Percentiles rank a stretch among this genome's conserved stretches.
phyloP scores from a whole-genome alignment of 352 stramenopile genomes.

The Globisporangium ultimum region DNA sequence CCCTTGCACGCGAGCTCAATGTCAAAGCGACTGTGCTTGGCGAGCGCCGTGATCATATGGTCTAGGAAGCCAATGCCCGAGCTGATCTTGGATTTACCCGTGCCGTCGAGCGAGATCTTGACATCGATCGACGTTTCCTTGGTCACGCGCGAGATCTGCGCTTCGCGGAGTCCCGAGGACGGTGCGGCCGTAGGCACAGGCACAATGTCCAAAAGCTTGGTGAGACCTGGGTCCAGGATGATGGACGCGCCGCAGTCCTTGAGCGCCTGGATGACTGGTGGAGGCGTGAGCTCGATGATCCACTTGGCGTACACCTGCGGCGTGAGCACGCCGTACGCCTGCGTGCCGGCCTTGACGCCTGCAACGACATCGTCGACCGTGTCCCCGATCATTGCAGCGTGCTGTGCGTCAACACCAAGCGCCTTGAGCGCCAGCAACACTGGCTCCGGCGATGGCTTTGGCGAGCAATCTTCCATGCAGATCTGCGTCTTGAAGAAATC shows the following conservation, averaged over 20 bases:
- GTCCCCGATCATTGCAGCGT: slow-evolving; percentile 93
- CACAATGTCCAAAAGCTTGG: slow-evolving; percentile 82
- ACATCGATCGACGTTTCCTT: slow-evolving; percentile 95
- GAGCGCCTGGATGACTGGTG: slow-evolving; percentile 48
- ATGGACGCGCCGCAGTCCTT: slow-evolving; percentile 48
- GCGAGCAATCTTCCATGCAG: slow-evolving; percentile 95
- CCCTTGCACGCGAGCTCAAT: slow-evolving; percentile 88
- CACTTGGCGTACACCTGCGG: slow-evolving; percentile 80
- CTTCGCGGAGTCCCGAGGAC: slow-evolving; percentile 22
- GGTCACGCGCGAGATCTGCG: slow-evolving; percentile 74
- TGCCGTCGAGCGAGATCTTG: slow-evolving; percentile 84
- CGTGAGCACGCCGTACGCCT: slow-evolving; percentile 85
- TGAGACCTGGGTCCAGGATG: slow-evolving; percentile 74
- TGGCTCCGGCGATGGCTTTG: slow-evolving; percentile 93
- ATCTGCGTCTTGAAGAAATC: slow-evolving; percentile 89
- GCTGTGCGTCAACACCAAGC: slow-evolving; percentile 65
- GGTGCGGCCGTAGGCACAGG: slow-evolving; percentile 11
- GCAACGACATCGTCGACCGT: slow-evolving; percentile 95
- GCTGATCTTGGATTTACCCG: slow-evolving; percentile 77
- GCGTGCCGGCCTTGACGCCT: slow-evolving; percentile 61
- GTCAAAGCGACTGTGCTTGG: slow-evolving; percentile 90
- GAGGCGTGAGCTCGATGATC: slow-evolving; percentile 55
- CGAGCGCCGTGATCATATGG: slow-evolving; percentile 87
- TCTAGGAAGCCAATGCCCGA: slow-evolving; percentile 93
- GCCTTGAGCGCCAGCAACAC: slow-evolving; percentile 82